Evolutionary conservation across 148 eudicot species (phyloP).

Genomic region (Chenopodium quinoa): DNA sequence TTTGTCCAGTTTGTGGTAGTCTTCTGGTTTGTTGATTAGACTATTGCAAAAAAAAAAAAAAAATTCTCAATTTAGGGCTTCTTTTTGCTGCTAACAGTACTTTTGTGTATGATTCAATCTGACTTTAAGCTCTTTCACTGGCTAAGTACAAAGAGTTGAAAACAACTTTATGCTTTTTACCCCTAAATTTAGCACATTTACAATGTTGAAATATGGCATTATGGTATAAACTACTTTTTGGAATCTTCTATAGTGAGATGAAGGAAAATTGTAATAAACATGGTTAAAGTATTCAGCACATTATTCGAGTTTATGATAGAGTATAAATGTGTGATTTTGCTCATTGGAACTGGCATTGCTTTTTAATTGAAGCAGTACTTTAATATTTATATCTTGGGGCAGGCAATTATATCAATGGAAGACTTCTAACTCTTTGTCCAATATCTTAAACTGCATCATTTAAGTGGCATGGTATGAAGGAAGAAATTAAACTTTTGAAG

Average conservation of each 20-base stretch:
- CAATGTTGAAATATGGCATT: not conserved
- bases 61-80: constrained; percentile 9
- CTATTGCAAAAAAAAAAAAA: not conserved
- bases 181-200: not conserved
- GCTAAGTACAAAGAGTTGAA: not conserved
- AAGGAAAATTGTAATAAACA: not conserved
- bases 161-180: not conserved
- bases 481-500: too few species aligned
- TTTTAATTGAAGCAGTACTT: not conserved
- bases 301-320: not conserved
- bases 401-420: too few species aligned
- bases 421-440: not conserved
- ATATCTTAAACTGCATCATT: not conserved
- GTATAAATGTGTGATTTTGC: not conserved
- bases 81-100: not conserved
- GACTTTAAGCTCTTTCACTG: constrained; percentile 5
- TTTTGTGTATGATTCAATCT: not conserved
- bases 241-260: not conserved
- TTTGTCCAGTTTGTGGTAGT: not conserved
- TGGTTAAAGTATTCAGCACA: not conserved
- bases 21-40: not conserved
- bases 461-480: not conserved
- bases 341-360: not conserved
- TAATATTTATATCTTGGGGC: not conserved
- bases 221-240: not conserved